Percentiles rank a stretch among this genome's conserved stretches.
These are phyloP conservation scores for Colletotrichum sp. DNA, from an alignment of 2,329 filamentous ascomycete species.

Conservation along the genomic window DNA sequence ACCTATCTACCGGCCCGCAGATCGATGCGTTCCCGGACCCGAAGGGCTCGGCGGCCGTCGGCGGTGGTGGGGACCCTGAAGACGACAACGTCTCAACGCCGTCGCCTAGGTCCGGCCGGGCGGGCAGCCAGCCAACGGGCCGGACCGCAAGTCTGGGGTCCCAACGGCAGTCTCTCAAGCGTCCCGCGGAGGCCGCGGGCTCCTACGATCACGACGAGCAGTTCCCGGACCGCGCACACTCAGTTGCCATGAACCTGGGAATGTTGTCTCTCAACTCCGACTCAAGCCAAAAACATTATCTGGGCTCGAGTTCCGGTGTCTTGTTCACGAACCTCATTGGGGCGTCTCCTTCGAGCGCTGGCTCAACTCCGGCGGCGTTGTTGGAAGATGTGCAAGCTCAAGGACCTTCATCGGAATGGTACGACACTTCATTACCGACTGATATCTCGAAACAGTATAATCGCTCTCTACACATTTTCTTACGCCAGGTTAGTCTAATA, in stretches of 20 bases:
- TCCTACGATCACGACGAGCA: slow-evolving; percentile 53
- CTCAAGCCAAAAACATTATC: slow-evolving; percentile 39
- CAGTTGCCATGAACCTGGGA: slow-evolving; percentile 38
- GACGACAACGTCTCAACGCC: slow-evolving; percentile 2
- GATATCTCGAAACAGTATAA: slow-evolving; percentile 20
- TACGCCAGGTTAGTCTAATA: neutral
- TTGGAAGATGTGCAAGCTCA: slow-evolving; percentile 13
- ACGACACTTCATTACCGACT: neutral
- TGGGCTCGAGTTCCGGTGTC: slow-evolving; percentile 40
- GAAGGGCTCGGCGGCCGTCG: neutral
- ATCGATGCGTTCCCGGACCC: slow-evolving; percentile 27
- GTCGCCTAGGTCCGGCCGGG: neutral
- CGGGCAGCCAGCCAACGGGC: neutral
- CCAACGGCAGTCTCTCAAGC: neutral
- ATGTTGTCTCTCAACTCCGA: slow-evolving; percentile 42
- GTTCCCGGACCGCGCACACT: slow-evolving; percentile 53
- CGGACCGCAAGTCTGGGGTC: neutral
- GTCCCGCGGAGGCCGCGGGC: neutral
- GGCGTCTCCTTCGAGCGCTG: slow-evolving; percentile 17
- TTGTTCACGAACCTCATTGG: slow-evolving; percentile 36
- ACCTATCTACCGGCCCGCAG: slow-evolving; percentile 31
- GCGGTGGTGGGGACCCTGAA: slow-evolving; percentile 7
- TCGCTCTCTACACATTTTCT: neutral
- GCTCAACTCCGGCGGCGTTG: neutral
- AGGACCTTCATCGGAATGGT: slow-evolving; percentile 8